Conservation (phyloP, 768 basidiomycete genomes). For the Hemileccinum rubropunctum region DNA sequence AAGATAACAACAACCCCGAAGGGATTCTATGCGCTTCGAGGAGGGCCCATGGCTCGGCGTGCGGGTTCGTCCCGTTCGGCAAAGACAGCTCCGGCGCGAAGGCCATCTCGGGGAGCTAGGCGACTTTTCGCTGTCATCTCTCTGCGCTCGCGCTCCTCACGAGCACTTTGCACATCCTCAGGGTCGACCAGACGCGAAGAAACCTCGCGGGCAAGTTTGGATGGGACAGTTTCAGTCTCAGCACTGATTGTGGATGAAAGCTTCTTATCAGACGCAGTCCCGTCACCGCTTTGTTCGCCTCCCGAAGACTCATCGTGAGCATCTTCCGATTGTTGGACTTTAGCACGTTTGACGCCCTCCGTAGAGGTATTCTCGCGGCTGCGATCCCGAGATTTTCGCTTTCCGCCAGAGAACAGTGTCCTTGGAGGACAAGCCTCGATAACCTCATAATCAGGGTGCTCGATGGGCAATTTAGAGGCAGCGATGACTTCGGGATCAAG, state of each 20-base stretch:
- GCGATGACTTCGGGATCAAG: conserved; percentile 39
- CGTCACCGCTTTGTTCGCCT: conserved; percentile 10
- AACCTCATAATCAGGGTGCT: conserved; percentile 67
- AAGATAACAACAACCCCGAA: not conserved
- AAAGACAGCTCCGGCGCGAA: conserved; percentile 30
- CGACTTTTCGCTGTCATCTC: conserved; percentile 22
- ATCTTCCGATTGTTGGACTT: conserved; percentile 4
- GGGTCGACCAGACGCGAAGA: not conserved
- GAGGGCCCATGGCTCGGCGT: conserved; percentile 31
- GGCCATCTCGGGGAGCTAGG: conserved; percentile 24
- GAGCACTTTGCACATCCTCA: conserved; percentile 11
- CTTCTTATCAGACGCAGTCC: not conserved
- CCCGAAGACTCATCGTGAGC: conserved; percentile 11
- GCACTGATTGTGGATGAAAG: not conserved
- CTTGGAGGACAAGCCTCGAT: conserved; percentile 52
- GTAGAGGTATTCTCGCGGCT: conserved; percentile 16
- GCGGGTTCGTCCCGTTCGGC: conserved; percentile 29
- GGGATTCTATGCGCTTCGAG: conserved; percentile 14
- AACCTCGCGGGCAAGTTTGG: not conserved
- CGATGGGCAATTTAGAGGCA: conserved; percentile 52
- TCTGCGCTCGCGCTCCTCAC: conserved; percentile 27
- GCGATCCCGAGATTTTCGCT: conserved; percentile 24
- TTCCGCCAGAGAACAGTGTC: conserved; percentile 46
- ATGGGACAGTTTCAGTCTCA: conserved; percentile 4
- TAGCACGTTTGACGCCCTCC: conserved; percentile 16